Evolutionary conservation across 441 rosid species (phyloP).

Genomic region (Macaranga tanarius): DNA sequence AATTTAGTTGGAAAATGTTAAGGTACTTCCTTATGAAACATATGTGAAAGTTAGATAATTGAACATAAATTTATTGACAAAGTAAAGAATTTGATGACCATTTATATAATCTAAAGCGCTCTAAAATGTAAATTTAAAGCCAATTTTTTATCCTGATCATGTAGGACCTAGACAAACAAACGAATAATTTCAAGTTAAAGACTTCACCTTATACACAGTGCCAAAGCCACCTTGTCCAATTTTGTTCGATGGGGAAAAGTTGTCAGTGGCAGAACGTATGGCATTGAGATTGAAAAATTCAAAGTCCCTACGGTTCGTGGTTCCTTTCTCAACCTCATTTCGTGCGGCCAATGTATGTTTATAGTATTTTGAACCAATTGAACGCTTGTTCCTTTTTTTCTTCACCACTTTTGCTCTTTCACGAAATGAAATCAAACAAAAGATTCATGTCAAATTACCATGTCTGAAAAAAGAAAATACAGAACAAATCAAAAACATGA

Average conservation of each 20-base stretch:
- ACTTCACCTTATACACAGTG: conserved; percentile 29
- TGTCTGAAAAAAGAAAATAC: too few species aligned
- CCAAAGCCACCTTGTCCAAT: conserved; percentile 39
- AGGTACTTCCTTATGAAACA: too few species aligned
- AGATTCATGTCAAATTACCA: background rate
- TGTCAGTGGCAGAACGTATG: conserved; percentile 20
- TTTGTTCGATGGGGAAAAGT: conserved; percentile 22
- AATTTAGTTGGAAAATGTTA: too few species aligned
- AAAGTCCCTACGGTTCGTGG: background rate
- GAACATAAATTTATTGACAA: too few species aligned
- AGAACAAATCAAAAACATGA: background rate
- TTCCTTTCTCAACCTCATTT: background rate
- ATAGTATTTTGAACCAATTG: background rate
- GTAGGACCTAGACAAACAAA: too few species aligned
- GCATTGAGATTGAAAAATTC: conserved; percentile 4
- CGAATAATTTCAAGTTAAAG: background rate
- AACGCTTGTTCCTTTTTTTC: background rate
- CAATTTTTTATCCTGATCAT: too few species aligned
- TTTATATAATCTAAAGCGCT: too few species aligned
- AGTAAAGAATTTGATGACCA: too few species aligned
- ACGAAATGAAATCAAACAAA: background rate
- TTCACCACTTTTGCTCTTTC: background rate
- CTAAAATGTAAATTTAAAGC: too few species aligned
- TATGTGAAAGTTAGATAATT: too few species aligned
- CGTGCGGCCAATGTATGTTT: too few species aligned